Evolutionary conservation across 2,329 filamentous ascomycete genomes (phyloP).

Genomic region (Ambrosiella xylebori): DNA sequence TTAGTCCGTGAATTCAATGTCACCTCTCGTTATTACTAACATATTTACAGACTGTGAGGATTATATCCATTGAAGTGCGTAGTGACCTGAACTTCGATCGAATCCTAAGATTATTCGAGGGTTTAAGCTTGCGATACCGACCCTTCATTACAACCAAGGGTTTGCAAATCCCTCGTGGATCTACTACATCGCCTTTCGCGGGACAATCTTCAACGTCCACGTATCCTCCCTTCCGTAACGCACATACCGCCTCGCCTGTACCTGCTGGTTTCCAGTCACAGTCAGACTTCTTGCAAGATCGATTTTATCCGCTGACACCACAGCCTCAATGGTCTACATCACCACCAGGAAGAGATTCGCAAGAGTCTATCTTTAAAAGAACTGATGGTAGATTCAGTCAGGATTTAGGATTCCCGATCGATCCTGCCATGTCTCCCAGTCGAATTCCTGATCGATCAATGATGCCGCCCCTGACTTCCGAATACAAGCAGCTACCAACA

Average conservation of each 20-base stretch:
- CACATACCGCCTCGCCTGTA: slow-evolving; percentile 10
- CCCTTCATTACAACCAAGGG: slow-evolving; percentile 6
- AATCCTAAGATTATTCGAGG: slow-evolving; percentile 8
- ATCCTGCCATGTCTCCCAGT: background rate
- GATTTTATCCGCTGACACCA: background rate
- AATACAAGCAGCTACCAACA: background rate
- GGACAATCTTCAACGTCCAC: background rate
- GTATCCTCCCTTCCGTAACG: background rate
- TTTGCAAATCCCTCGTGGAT: background rate
- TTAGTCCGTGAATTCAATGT: background rate
- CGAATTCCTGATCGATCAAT: background rate
- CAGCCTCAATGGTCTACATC: background rate
- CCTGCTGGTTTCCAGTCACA: background rate
- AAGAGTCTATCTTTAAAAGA: background rate
- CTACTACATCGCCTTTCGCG: slow-evolving; percentile 9
- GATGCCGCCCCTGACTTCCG: background rate
- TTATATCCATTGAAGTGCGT: slow-evolving; percentile 9
- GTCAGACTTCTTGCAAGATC: background rate
- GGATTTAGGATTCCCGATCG: background rate
- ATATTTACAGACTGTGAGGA: slow-evolving; percentile 5
- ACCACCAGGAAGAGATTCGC: background rate
- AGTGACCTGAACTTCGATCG: slow-evolving; percentile 5
- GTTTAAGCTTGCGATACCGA: slow-evolving; percentile 7
- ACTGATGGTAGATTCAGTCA: background rate
- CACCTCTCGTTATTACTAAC: background rate